phyloP scores from a whole-genome alignment of 179 eudicot species.

The Drosera spatulata region DNA sequence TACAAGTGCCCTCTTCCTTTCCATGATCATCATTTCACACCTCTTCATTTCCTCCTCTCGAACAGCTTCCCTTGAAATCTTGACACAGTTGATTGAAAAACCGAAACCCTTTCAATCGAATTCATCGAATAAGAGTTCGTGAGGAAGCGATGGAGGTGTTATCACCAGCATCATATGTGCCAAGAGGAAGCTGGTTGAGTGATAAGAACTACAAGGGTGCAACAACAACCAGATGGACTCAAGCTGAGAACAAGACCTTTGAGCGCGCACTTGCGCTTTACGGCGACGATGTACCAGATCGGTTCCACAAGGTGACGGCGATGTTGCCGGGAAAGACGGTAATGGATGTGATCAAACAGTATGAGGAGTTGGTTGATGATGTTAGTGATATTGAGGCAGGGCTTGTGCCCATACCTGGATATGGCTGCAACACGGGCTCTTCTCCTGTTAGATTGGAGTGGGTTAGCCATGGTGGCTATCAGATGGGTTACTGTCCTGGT shows the following conservation, averaged over 20 bases:
- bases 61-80: no score
- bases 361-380: constrained; percentile 75
- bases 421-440: constrained; percentile 31
- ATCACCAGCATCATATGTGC: constrained; percentile 34
- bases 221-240: constrained; percentile 50
- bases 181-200: constrained; percentile 52
- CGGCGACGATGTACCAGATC: constrained; percentile 75
- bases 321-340: constrained; percentile 90
- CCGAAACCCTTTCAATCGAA: no score
- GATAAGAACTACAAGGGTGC: constrained; percentile 39
- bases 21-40: constrained; percentile 26
- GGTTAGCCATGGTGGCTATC: constrained; percentile 53
- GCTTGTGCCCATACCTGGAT: constrained; percentile 54
- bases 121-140: constrained; percentile 12
- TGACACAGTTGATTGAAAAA: no score
- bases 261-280: constrained; percentile 75
- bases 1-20: constrained; percentile 18
- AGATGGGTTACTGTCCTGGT: constrained; percentile 9
- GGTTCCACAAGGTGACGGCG: constrained; percentile 82
- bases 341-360: constrained; percentile 74
- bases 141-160: constrained; percentile 57
- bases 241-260: constrained; percentile 79
- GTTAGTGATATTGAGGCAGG: constrained; percentile 92
- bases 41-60: constrained; percentile 23
- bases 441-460: constrained; percentile 62